Base-by-base conservation (phyloP, 2,329 filamentous ascomycete genomes). In the Diplodia sapinea region DNA sequence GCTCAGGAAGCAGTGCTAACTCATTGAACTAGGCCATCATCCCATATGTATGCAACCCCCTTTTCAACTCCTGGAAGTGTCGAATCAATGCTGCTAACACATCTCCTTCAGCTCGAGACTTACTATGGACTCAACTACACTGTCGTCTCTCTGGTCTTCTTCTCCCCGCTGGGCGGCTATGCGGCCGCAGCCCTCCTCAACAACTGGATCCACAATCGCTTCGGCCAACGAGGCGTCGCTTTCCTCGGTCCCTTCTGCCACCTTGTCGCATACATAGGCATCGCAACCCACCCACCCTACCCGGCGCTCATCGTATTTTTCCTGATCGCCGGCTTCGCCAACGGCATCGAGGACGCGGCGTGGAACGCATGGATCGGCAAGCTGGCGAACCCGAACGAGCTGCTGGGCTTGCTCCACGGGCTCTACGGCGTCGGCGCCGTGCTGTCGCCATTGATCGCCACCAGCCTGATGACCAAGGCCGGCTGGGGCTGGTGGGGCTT, bases 341-440 rank as follows among this genome's bases (percentile, higher is more conserved):
- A 90, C 74, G 91, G 91, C 3, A 78, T 93, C 11, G 83, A 87
- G 65, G 89, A 88, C 71, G 85, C 85, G 0, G 86, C 83, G 6
- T 88, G 85, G 82, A 87, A 86, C 72, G 85, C 85, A 0, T 88
- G 85, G 84, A 82, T 88, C 20, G 91, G 91, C 12, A 90, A 88
- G 72, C 91, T 94, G 88, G 83, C 86, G 12, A 86, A 87, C 68
- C 86, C 90, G 7, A 93, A 94, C 74, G 88, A 93, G 74, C 80
- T 94, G 1, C 83, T 92, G 1, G 91, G 91, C 0, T 82, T 93
- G 68, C 78, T 94, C 33, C 91, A 93, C 75, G 89, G 87, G 0
- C 86, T 86, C 38, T 94, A 93, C 73, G 91, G 90, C 0, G 73
- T 91, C 0, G 91, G 91, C 0, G 91, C 88, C 0, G 89, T 89